Evolutionary conservation across 306 rosid genomes (phyloP).

Genomic region (Vicia villosa): DNA sequence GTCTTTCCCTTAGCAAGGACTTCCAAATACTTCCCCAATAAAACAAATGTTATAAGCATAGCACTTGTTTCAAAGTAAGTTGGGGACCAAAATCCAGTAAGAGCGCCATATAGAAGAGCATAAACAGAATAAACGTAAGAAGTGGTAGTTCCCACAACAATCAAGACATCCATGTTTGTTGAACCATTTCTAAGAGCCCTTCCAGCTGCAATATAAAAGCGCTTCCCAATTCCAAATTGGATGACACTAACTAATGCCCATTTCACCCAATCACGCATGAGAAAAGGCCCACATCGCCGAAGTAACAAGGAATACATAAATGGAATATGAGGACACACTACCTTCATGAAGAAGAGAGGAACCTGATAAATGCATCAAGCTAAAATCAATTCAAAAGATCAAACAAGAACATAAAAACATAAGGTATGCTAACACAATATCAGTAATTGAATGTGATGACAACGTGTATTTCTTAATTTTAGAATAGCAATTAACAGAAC

Average conservation of each 20-base stretch:
- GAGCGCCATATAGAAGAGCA: slow-evolving; percentile 91
- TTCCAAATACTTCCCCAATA: slow-evolving; percentile 94
- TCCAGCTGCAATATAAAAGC: slow-evolving; percentile 87
- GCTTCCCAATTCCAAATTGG: slow-evolving; percentile 88
- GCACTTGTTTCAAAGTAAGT: slow-evolving; percentile 96
- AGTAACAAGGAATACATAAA: slow-evolving; percentile 68
- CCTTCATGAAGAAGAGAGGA: slow-evolving; percentile 75
- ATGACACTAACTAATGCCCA: slow-evolving; percentile 88
- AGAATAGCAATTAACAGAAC: not conserved
- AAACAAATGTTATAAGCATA: slow-evolving; percentile 96
- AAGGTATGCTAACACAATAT: slow-evolving; percentile 7
- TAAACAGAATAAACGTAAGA: slow-evolving; percentile 84
- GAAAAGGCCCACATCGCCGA: slow-evolving; percentile 89
- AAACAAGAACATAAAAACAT: slow-evolving; percentile 17
- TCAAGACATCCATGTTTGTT: slow-evolving; percentile 95
- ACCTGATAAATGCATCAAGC: slow-evolving; percentile 56
- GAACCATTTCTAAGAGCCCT: slow-evolving; percentile 97
- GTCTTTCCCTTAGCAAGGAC: slow-evolving; percentile 98
- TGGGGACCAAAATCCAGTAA: slow-evolving; percentile 93
- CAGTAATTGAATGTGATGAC: not conserved
- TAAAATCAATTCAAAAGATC: slow-evolving; percentile 31
- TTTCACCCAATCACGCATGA: slow-evolving; percentile 89
- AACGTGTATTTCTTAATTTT: not conserved
- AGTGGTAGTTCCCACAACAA: slow-evolving; percentile 95
- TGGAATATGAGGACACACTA: slow-evolving; percentile 94